Evolutionary conservation across 257 asterid species (phyloP).

Genomic region (Echium plantagineum): DNA sequence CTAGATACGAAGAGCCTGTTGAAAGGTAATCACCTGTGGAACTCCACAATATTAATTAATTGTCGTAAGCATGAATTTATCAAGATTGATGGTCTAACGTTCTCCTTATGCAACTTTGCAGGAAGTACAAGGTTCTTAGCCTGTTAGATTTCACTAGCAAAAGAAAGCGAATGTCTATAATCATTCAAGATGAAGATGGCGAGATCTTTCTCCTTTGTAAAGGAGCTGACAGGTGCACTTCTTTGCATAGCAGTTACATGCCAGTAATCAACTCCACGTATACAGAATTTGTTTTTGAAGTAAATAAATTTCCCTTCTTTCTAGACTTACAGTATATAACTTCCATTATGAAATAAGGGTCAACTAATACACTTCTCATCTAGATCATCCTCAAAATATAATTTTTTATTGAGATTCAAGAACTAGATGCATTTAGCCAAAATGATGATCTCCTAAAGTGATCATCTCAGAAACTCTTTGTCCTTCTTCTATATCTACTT

Average conservation of each 20-base stretch:
- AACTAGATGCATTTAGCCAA: too few species aligned
- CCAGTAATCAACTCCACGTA: too few species aligned
- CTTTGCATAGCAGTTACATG: conserved; percentile 4
- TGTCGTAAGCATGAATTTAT: conserved; percentile 4
- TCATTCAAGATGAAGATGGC: conserved; percentile 58
- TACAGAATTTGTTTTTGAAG: too few species aligned
- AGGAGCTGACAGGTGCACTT: conserved; percentile 85
- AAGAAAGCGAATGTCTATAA: conserved; percentile 92
- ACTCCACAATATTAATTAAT: background rate
- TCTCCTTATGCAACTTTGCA: conserved; percentile 19
- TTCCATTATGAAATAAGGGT: too few species aligned
- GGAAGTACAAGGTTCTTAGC: conserved; percentile 87
- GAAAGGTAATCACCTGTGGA: conserved; percentile 52
- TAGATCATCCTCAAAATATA: too few species aligned
- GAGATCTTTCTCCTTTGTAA: conserved; percentile 82
- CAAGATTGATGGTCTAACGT: background rate
- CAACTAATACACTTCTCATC: too few species aligned
- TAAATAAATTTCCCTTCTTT: too few species aligned
- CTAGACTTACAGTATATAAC: too few species aligned
- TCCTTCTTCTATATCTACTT: too few species aligned
- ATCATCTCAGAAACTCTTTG: too few species aligned
- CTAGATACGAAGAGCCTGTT: conserved; percentile 52
- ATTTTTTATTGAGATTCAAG: too few species aligned
- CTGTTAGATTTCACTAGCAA: conserved; percentile 92
- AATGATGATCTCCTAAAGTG: too few species aligned